Evolutionary conservation across 148 eudicot genomes (phyloP), one percentile per base, ranked within the genome.

Genomic region (Rhododendron griersonianum): DNA sequence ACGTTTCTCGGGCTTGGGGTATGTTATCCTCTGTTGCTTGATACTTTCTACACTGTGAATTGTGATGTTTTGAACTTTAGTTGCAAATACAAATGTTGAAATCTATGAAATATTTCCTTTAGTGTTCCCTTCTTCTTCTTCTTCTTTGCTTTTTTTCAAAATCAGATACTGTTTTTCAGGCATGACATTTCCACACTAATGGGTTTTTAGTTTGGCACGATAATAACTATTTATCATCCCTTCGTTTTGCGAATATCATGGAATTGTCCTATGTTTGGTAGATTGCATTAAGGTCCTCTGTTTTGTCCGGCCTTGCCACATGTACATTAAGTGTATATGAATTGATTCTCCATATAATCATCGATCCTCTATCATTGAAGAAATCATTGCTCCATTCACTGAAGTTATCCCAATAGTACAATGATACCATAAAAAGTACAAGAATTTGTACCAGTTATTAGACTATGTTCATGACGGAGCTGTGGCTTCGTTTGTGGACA

Each of bases 1-100:
- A 89, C 89, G 11, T 96, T 96, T 80, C 93, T 96, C 74, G 92
- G 88, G 74, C 87, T 91, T 48, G 96, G 91, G 95, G 99, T 96
- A 91, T 80, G 92, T 80, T 30, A 30, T 57, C 7, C 19, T 67
- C 16, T 25, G 33, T 69, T 76, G 1, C 67, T 28, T 53, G 47
- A 35, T 51, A 19, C 11, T 83, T 67, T 44, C 37, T 75, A 14
- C 6, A 21, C 18, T 50, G 1, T 41, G 7, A 41, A 41, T 41
- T 41, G 45, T 75, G 19, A 3, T 14, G 33, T 9, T 74, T 35
- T 35, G 19, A 35, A 13, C 37, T 30, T 30, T 30, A 30, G 76
- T 71, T 35, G 19, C 76, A 71, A 11, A 30, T 71, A 30, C 9
- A 30, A 69, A 69, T 28, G 75, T 13, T 19, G 76, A 71, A 71